Conservation (phyloP, 2,329 filamentous ascomycete genomes). For the Exophiala sideris region DNA sequence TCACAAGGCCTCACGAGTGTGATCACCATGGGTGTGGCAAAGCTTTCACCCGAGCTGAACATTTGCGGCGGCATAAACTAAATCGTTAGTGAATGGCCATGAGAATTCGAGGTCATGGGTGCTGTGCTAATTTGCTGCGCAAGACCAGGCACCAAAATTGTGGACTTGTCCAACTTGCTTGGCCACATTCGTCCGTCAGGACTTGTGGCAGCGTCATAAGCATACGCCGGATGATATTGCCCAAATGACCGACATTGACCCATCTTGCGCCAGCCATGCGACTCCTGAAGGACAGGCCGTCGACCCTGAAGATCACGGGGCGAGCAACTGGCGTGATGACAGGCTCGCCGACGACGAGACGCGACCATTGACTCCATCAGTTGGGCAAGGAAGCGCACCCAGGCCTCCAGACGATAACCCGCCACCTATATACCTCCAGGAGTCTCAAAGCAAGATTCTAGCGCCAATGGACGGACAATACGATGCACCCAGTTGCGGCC, state of each 20-base stretch:
- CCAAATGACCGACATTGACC: background rate
- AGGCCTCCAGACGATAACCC: background rate
- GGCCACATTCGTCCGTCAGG: conserved; percentile 5
- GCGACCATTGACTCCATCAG: background rate
- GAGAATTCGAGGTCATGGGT: too few relatives aligned
- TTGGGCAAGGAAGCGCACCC: background rate
- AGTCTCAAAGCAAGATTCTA: conserved; percentile 6
- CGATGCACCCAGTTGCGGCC: conserved; percentile 7
- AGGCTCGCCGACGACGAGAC: background rate
- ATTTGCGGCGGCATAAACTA: conserved; percentile 46
- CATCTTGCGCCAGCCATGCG: too few relatives aligned
- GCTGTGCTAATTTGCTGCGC: background rate
- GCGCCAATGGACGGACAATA: conserved; percentile 1
- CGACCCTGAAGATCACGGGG: background rate
- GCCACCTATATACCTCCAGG: conserved; percentile 9
- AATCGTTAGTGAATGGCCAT: conserved; percentile 1
- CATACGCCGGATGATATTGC: background rate
- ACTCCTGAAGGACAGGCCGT: too few relatives aligned
- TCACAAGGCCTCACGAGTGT: too few relatives aligned
- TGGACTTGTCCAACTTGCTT: conserved; percentile 3
- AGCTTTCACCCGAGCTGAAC: conserved; percentile 56
- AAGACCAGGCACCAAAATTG: background rate
- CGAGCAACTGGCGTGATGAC: background rate
- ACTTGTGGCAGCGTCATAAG: conserved; percentile 10
- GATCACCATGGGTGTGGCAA: conserved; percentile 41